These are phyloP conservation scores for Colletotrichum echinochloae DNA, from an alignment of 2,329 filamentous ascomycete genomes.

Conservation along the genomic window DNA sequence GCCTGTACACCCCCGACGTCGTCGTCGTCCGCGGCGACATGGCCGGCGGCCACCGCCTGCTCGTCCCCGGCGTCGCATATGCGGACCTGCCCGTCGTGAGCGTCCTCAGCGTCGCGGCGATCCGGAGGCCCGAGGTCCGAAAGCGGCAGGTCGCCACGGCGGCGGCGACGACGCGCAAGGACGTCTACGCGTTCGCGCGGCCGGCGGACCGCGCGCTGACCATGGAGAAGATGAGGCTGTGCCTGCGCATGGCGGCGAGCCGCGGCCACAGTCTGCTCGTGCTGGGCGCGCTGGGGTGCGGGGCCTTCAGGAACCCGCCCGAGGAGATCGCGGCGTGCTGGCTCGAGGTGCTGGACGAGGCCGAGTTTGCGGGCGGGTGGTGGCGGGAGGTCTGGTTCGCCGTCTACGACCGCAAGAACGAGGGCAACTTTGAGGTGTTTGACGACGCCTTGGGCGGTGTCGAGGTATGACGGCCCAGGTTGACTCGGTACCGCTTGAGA, in stretches of 20 bases:
- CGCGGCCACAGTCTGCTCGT: constrained; percentile 70
- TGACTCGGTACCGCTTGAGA: too few relatives aligned
- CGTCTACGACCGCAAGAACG: constrained; percentile 60
- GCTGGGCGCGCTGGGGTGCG: constrained; percentile 77
- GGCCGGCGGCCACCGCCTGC: constrained; percentile 58
- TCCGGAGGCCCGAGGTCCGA: constrained; percentile 54
- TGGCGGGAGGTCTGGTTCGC: constrained; percentile 75
- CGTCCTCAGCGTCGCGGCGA: constrained; percentile 70
- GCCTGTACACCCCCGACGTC: constrained; percentile 71
- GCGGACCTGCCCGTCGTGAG: constrained; percentile 63
- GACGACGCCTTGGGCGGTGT: constrained; percentile 55
- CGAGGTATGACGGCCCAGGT: constrained; percentile 43
- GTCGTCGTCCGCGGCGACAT: constrained; percentile 67
- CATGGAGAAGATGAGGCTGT: constrained; percentile 72
- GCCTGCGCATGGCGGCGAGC: constrained; percentile 69
- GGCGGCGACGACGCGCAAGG: constrained; percentile 41
- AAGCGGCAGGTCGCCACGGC: constrained; percentile 41
- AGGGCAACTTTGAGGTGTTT: constrained; percentile 65
- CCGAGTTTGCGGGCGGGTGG: constrained; percentile 73
- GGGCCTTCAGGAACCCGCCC: constrained; percentile 73
- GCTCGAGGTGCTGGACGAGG: constrained; percentile 68
- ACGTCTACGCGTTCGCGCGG: constrained; percentile 55
- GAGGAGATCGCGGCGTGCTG: constrained; percentile 73
- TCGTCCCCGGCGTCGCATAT: constrained; percentile 51
- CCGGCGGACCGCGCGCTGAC: constrained; percentile 63